These are phyloP conservation scores for Chimonanthus praecox DNA, from an alignment of 164 flowering plant genomes.

Conservation along the genomic window DNA sequence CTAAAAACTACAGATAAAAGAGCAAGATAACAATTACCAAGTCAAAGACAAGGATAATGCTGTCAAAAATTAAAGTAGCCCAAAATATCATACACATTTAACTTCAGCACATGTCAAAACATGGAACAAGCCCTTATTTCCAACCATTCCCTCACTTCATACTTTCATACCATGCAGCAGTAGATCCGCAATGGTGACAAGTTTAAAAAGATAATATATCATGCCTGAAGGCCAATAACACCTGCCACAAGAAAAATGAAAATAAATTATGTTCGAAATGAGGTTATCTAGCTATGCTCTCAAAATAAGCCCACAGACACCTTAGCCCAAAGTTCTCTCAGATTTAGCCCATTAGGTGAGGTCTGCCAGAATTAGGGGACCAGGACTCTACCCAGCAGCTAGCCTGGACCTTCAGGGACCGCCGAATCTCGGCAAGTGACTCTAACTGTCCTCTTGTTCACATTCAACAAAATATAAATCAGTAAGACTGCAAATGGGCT, in stretches of 20 bases:
- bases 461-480: background rate
- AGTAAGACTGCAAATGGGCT: conserved; percentile 12
- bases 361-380: background rate
- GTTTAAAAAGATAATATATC: background rate
- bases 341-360: background rate
- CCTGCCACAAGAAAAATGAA: conserved; percentile 28
- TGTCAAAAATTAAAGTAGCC: no score
- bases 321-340: background rate
- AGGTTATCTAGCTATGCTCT: no score
- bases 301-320: conserved; percentile 1
- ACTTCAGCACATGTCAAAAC: no score
- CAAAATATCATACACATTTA: no score
- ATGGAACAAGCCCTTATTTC: no score
- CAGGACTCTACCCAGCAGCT: background rate
- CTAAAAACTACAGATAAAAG: no score
- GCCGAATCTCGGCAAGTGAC: background rate
- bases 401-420: background rate
- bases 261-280: background rate
- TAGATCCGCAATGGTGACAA: no score
- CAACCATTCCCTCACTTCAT: no score
- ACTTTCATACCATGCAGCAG: no score
- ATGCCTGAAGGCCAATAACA: conserved; percentile 49
- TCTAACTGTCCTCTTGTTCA: background rate
- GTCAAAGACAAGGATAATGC: no score
- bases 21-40: no score